Evolutionary conservation across 1,284 basidiomycete genomes (phyloP).

Genomic region (Paramarasmius palmivorus): DNA sequence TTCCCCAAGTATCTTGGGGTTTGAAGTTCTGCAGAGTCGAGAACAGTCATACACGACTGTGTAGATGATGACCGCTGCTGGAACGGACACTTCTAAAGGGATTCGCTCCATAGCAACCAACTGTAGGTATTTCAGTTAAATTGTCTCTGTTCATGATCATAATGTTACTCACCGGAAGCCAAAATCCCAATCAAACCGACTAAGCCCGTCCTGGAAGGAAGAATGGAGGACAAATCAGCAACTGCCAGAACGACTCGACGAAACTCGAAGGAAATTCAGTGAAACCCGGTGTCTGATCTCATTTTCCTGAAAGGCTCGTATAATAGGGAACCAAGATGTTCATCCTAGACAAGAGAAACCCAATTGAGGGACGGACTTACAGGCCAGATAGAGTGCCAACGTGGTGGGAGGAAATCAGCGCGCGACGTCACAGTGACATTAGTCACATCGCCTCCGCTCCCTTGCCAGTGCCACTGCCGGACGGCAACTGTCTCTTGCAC

Average conservation of each 20-base stretch:
- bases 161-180: neutral
- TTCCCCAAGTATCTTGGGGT: constrained; percentile 30
- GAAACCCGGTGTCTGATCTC: constrained; percentile 45
- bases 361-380: constrained; percentile 13
- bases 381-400: neutral
- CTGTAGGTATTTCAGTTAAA: too few species aligned
- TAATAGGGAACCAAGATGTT: constrained; percentile 54
- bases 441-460: too few species aligned
- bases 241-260: neutral
- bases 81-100: constrained; percentile 15
- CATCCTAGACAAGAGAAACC: constrained; percentile 31
- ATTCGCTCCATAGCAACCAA: neutral
- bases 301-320: constrained; percentile 36
- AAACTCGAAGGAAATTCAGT: constrained; percentile 26
- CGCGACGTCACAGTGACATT: constrained; percentile 3
- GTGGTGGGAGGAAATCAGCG: neutral
- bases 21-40: constrained; percentile 17
- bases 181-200: neutral
- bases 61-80: constrained; percentile 32
- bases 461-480: neutral
- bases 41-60: constrained; percentile 31
- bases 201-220: neutral
- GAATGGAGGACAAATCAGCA: neutral
- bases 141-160: too few species aligned
- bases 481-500: neutral